Conservation (phyloP, 2,329 filamentous ascomycete species). For the Xylariaceae sp. region DNA sequence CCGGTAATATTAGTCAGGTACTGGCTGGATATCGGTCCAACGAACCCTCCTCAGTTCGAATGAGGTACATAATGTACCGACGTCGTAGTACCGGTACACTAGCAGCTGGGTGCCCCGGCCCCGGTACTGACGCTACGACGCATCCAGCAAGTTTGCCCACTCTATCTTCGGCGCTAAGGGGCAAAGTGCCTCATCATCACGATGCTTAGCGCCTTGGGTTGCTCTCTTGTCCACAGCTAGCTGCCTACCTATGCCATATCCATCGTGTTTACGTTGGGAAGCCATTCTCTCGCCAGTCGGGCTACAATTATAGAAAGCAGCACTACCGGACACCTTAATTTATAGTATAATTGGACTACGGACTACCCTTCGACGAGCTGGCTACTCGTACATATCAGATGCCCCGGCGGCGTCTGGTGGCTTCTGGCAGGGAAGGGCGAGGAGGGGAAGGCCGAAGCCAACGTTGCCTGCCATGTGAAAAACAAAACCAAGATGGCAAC, state of each 20-base stretch:
- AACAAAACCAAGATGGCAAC: constrained; percentile 16
- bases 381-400: not conserved
- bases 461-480: constrained; percentile 5
- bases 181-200: not conserved
- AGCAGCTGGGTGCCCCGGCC: not conserved
- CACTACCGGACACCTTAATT: too few species aligned
- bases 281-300: too few species aligned
- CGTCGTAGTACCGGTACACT: not conserved
- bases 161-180: not conserved
- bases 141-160: not conserved
- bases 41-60: constrained; percentile 3
- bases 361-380: too few species aligned
- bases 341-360: too few species aligned
- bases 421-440: constrained; percentile 9
- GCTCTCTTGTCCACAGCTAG: not conserved
- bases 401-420: not conserved
- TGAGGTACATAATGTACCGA: not conserved
- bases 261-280: not conserved
- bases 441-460: constrained; percentile 12
- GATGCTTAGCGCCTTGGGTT: not conserved
- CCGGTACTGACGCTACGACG: not conserved
- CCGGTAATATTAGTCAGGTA: constrained; percentile 8
- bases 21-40: constrained; percentile 5
- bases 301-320: too few species aligned
- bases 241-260: not conserved